Base-by-base conservation (phyloP, 768 basidiomycete species). In the Leccinum olivaceopallidum region DNA sequence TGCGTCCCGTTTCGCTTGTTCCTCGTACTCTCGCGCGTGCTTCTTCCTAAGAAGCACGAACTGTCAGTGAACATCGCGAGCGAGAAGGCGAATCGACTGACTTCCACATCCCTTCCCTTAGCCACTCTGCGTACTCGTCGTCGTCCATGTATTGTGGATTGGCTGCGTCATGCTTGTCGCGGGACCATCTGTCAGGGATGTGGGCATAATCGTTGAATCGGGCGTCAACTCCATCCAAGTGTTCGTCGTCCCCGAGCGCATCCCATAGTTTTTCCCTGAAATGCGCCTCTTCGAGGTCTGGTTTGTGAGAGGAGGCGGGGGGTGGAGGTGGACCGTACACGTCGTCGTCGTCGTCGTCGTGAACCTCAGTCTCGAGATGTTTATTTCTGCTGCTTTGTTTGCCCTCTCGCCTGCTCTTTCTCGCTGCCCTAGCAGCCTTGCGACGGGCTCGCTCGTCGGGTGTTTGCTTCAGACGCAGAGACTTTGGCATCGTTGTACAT, bases 81-180 rank as follows among this genome's bases (percentile, higher is more conserved):
- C n/a, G 50, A 30, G 36, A 51, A 42, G 52, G 50, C 36, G 16
- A 44, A 32, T 14, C n/a, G 28, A 74, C 84, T 44, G 61, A 87
- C 84, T 85, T 83, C 79, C 91, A 94, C 90, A 97, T 95, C 52
- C 92, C 92, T 26, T 81, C 75, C 63, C 94, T 78, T 55, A 96
- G 77, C 90, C 91, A 95, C 66, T 93, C 91, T 2, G 89, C 84
- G 65, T 96, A 96, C 61, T 92, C 88, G 65, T 95, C 89, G 8
- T 95, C 93, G 61, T 88, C 87, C 89, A 95, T 89, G 53, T 71
- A 63, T 52, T 67, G 71, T 30, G 80, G 78, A 60, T 84, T 73
- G 49, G 55, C 62, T 68, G 72, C 44, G 76, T 83, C 66, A 74
- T 80, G 70, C 73, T 75, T 65, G 71, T 85, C 73, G 36, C 50